phyloP scores from a whole-genome alignment of 2,329 filamentous ascomycete genomes.

The Teratosphaeria epicoccoides region DNA sequence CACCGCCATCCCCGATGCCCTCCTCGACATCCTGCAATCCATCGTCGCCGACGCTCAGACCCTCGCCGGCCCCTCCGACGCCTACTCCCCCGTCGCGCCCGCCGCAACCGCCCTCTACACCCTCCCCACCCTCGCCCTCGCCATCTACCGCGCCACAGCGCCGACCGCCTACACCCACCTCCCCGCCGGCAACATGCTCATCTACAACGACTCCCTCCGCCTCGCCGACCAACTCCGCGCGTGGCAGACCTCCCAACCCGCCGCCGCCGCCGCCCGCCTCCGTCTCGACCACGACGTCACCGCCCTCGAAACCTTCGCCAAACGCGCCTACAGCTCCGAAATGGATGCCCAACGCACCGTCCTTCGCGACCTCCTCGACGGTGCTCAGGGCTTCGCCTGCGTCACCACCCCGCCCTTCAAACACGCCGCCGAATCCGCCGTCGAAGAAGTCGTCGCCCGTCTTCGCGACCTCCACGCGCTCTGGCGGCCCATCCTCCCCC shows the following conservation, averaged over 20 bases:
- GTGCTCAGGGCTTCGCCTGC: conserved; percentile 50
- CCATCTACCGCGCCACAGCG: conserved; percentile 70
- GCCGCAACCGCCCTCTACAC: conserved; percentile 60
- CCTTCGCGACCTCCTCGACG: conserved; percentile 51
- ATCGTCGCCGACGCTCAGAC: conserved; percentile 37
- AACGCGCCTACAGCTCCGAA: conserved; percentile 50
- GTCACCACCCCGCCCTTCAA: conserved; percentile 51
- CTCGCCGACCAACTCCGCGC: conserved; percentile 44
- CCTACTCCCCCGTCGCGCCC: conserved; percentile 48
- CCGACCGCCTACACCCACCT: conserved; percentile 58
- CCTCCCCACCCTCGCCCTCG: conserved; percentile 60
- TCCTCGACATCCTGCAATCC: conserved; percentile 56
- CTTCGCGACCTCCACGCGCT: conserved; percentile 46
- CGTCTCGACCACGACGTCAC: conserved; percentile 45
- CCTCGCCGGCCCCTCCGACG: conserved; percentile 42
- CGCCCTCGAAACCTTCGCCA: conserved; percentile 48
- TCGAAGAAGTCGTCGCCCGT: conserved; percentile 47
- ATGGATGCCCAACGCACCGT: conserved; percentile 57
- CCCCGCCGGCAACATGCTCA: conserved; percentile 48
- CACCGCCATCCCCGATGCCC: conserved; percentile 72
- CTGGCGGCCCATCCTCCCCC: conserved; percentile 49
- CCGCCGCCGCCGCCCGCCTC: conserved; percentile 30
- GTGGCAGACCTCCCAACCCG: conserved; percentile 36
- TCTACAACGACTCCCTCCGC: conserved; percentile 54
- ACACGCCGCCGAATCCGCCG: conserved; percentile 48